Evolutionary conservation across 192 early-diverging fungal genomes (phyloP), one percentile per base, ranked within the genome.

Genomic region (Funneliformis geosporum): DNA sequence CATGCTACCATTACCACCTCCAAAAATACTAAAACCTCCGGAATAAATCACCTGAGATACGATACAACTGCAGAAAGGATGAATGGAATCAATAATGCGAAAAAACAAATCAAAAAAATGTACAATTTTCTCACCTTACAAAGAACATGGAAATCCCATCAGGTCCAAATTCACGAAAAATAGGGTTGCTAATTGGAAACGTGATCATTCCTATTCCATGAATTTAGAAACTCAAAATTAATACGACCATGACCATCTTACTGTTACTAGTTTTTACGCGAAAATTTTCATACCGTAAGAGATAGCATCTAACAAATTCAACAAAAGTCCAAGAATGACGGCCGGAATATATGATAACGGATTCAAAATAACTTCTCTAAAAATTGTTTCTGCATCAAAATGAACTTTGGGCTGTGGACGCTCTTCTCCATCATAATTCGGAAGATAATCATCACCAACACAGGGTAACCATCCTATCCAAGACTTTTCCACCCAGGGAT

Each of bases 131-230:
- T 68, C 86, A 92, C 88, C 89, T 92, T 2, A 96, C 93, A 85
- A 98, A 91, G 81, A 95, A 98, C 94, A 98, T 98, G 66, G 95
- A 95, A 72, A 98, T 96, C 33, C 98, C 98, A 78, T 91, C 91
- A 2, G 94, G 92, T 5, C 94, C 94, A 82, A 94, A 89, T 8
- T 84, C 82, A 75, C 83, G 85, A 83, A 91, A 95, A 14, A 90
- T 91, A 0, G 92, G 87, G 11, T 93, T 89, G 60, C 89, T 89
- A 2, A 93, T 80, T 0, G 98, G 98, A 78, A 99, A 99, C 23
- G 95, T 93, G 82, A 99, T 98, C 82, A 94, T 86, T 16, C 88
- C 88, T 89, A 82, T 50, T 70, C 28, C 42, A 39, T 67, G 0
- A 79, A 33, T 33, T 33, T 33, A 33, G 33, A 62, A 21, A 44